Evolutionary conservation across 345 rosid genomes (phyloP).

Genomic region (Pugionium cornutum): DNA sequence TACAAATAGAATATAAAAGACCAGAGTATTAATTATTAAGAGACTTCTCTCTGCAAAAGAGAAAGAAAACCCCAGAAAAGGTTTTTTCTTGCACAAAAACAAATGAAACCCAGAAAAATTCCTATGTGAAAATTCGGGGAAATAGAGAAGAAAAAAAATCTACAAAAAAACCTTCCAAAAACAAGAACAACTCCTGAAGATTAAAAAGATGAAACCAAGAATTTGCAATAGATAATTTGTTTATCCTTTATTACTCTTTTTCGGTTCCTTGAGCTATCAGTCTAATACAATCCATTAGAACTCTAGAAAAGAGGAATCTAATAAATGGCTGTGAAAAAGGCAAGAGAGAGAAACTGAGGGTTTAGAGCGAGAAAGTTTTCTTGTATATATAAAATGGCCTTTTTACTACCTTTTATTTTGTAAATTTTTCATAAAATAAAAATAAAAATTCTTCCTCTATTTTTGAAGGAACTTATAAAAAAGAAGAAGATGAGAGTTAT

Average conservation of each 20-base stretch:
- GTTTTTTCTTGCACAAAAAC: constrained; percentile 17
- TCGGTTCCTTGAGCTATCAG: constrained; percentile 52
- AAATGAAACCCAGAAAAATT: constrained; percentile 42
- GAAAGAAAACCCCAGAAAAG: constrained; percentile 45
- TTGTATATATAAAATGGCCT: constrained; percentile 9
- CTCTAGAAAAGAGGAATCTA: constrained; percentile 55
- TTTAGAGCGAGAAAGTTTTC: constrained; percentile 41
- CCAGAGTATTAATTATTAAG: constrained; percentile 15
- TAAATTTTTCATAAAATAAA: neutral
- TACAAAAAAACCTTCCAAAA: neutral
- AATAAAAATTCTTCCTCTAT: too few species aligned
- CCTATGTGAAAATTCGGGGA: constrained; percentile 5
- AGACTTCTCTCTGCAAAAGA: constrained; percentile 22
- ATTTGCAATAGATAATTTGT: neutral
- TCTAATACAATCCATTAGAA: constrained; percentile 58
- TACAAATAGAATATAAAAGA: constrained; percentile 39
- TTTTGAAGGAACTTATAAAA: too few species aligned
- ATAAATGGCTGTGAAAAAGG: constrained; percentile 58
- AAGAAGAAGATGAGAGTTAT: too few species aligned
- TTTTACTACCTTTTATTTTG: neutral
- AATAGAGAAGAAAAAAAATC: neutral
- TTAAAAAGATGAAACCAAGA: constrained; percentile 29
- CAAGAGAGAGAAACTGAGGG: constrained; percentile 28
- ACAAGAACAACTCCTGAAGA: constrained; percentile 14
- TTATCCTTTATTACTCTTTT: neutral